Percentiles rank a stretch among this genome's conserved stretches.
phyloP scores from a whole-genome alignment of 1,284 basidiomycete genomes.

The Trametes hirsuta region DNA sequence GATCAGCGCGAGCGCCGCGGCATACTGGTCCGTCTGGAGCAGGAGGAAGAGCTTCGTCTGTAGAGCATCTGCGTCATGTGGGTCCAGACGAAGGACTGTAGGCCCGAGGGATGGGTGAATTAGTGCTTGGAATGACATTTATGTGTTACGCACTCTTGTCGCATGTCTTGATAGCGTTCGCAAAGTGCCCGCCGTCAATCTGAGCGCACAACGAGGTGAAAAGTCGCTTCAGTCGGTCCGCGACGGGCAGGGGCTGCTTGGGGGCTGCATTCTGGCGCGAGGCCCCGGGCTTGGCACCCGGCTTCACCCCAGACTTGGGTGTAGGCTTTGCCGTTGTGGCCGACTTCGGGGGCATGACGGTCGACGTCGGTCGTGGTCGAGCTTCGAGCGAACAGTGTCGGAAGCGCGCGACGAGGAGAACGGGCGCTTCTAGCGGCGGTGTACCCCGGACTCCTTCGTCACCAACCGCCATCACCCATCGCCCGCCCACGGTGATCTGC shows the following conservation, averaged over 20 bases:
- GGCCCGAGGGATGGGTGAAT: constrained; percentile 9
- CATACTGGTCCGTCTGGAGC: constrained; percentile 82
- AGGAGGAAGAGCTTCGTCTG: constrained; percentile 84
- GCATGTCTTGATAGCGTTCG: constrained; percentile 85
- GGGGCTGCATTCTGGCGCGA: constrained; percentile 15
- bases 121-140: background rate
- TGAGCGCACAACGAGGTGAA: constrained; percentile 83
- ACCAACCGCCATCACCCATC: constrained; percentile 8
- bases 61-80: constrained; percentile 70
- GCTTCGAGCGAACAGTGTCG: background rate
- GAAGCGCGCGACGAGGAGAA: background rate
- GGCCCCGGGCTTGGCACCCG: background rate
- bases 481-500: constrained; percentile 16
- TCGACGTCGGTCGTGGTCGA: background rate
- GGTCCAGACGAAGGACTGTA: constrained; percentile 70
- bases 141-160: constrained; percentile 71
- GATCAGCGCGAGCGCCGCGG: constrained; percentile 58
- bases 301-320: background rate
- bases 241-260: constrained; percentile 56
- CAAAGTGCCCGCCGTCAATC: constrained; percentile 81
- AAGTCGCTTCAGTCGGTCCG: constrained; percentile 69
- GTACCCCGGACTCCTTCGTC: background rate
- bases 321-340: background rate
- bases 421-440: background rate
- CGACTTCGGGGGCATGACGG: constrained; percentile 18